Evolutionary conservation across 148 eudicot genomes (phyloP).

Genomic region (Bassia scoparia): DNA sequence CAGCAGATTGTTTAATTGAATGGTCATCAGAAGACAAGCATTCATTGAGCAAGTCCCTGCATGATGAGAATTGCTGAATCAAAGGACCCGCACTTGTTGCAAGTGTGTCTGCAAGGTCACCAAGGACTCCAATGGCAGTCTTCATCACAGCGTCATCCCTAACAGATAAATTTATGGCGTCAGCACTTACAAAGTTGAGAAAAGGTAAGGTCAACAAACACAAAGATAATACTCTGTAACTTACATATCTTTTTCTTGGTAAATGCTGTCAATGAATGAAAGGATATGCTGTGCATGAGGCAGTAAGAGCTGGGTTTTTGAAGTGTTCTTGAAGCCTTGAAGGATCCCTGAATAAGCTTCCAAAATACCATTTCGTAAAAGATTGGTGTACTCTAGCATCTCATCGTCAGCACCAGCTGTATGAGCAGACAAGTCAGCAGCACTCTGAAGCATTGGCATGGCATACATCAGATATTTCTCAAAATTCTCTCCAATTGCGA

Average conservation of each 20-base stretch:
- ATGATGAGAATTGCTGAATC: constrained; percentile 79
- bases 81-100: constrained; percentile 72
- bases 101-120: constrained; percentile 94
- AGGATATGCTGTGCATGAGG: constrained; percentile 74
- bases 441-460: constrained; percentile 96
- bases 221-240: constrained; percentile 24
- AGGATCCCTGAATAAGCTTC: constrained; percentile 92
- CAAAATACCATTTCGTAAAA: constrained; percentile 74
- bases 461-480: constrained; percentile 89
- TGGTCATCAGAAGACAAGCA: constrained; percentile 84
- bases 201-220: not conserved
- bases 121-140: constrained; percentile 90
- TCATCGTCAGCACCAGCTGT: constrained; percentile 75
- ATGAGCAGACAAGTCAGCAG: constrained; percentile 69
- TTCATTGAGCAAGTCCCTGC: constrained; percentile 71
- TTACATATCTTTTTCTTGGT: constrained; percentile 87
- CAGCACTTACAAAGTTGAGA: not conserved
- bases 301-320: constrained; percentile 64
- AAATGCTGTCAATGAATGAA: constrained; percentile 77
- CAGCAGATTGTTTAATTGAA: constrained; percentile 92
- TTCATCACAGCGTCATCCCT: constrained; percentile 96
- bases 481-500: constrained; percentile 88
- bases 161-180: not conserved
- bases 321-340: constrained; percentile 86
- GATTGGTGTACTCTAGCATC: constrained; percentile 68